Evolutionary conservation across 225 moss, liverwort and hornwort genomes (phyloP).

Genomic region (Marchantia polymorpha): DNA sequence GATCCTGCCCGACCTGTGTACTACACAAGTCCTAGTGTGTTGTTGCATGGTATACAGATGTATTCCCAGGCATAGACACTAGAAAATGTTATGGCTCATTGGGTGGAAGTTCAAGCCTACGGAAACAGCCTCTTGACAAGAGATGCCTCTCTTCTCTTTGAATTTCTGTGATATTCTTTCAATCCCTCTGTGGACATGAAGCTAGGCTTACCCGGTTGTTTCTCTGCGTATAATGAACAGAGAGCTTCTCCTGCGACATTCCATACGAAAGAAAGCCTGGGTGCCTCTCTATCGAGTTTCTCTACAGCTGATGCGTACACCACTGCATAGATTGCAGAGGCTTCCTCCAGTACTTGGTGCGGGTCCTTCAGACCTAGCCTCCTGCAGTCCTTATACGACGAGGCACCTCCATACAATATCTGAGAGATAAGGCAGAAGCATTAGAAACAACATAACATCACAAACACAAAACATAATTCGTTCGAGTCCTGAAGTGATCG

Average conservation of each 20-base stretch:
- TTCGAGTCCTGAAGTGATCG: not conserved
- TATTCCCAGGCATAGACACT: not conserved
- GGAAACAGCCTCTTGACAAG: not conserved
- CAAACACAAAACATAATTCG: not conserved
- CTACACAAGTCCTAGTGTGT: no score
- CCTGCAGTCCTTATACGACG: not conserved
- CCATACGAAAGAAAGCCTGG: conserved; percentile 13
- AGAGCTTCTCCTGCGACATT: conserved; percentile 12
- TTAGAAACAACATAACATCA: not conserved
- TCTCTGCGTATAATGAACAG: not conserved
- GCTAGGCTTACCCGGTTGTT: not conserved
- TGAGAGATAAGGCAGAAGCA: not conserved
- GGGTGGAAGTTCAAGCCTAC: not conserved
- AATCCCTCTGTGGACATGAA: not conserved
- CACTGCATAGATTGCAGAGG: conserved; percentile 14
- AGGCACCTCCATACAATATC: conserved; percentile 6
- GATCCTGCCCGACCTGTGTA: no score
- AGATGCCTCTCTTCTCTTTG: not conserved
- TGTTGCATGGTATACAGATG: not conserved
- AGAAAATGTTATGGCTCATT: no score
- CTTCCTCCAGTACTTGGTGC: not conserved
- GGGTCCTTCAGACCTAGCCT: not conserved
- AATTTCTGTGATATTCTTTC: not conserved
- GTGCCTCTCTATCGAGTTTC: not conserved
- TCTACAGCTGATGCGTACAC: not conserved